These are phyloP conservation scores for Syzygium jambos DNA, from an alignment of 345 rosid genomes.

Conservation along the genomic window DNA sequence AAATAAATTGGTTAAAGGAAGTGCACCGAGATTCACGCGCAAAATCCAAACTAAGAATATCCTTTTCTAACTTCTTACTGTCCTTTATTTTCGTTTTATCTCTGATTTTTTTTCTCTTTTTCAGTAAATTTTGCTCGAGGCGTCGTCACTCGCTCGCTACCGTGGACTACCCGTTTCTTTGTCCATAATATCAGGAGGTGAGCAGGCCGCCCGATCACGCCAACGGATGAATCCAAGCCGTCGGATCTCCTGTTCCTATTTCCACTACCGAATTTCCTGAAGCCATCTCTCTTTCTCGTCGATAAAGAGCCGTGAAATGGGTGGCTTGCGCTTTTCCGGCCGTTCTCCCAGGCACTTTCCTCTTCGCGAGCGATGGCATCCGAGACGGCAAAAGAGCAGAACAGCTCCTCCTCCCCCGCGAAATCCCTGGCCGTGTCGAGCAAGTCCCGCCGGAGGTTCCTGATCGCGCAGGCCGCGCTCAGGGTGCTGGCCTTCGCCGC, in stretches of 20 bases:
- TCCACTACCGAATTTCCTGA: background rate
- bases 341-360: background rate
- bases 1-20: background rate
- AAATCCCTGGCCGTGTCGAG: background rate
- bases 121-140: background rate
- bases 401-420: background rate
- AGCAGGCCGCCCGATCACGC: background rate
- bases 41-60: background rate
- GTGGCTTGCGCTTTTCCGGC: background rate
- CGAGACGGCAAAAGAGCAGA: background rate
- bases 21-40: background rate
- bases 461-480: slow-evolving; percentile 21
- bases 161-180: background rate
- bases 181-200: background rate
- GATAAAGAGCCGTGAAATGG: background rate
- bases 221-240: background rate
- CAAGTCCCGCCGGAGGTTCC: background rate
- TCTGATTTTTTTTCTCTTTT: background rate
- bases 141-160: background rate
- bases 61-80: background rate
- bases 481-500: slow-evolving; percentile 30
- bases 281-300: background rate
- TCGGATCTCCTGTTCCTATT: background rate
- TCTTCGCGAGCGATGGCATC: background rate
- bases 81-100: background rate